These are phyloP conservation scores for Pyricularia sp. DNA, from an alignment of 2,329 filamentous ascomycete genomes.

Conservation along the genomic window DNA sequence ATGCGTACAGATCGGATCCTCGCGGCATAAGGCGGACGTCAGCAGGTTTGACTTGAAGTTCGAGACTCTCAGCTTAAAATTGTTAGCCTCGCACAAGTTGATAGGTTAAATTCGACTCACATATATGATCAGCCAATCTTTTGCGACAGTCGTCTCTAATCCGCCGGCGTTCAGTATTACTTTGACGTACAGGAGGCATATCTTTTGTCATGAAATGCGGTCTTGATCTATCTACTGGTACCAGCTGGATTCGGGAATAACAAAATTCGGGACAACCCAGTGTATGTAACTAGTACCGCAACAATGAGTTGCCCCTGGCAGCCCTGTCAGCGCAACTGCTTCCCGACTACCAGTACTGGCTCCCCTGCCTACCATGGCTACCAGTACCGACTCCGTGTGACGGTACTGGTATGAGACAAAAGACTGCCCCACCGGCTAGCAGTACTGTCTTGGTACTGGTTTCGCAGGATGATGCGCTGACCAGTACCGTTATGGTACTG, in stretches of 20 bases:
- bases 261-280: background rate
- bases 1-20: background rate
- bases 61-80: background rate
- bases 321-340: background rate
- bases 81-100: background rate
- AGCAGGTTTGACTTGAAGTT: background rate
- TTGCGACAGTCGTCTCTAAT: background rate
- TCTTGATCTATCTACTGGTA: background rate
- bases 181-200: background rate
- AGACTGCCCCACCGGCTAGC: background rate
- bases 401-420: background rate
- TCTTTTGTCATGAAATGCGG: background rate
- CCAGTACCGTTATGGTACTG: background rate
- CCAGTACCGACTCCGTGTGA: background rate
- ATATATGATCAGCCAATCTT: background rate
- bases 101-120: background rate
- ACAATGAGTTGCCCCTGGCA: background rate
- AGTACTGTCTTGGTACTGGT: background rate
- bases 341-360: background rate
- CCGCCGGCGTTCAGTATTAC: background rate
- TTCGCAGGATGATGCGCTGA: background rate
- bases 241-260: background rate
- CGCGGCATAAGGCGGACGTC: background rate
- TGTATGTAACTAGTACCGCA: background rate
- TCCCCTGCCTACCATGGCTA: background rate